Evolutionary conservation across 2,329 filamentous ascomycete species (phyloP), one percentile per base, ranked within the genome.

Genomic region (Beauveria australis): DNA sequence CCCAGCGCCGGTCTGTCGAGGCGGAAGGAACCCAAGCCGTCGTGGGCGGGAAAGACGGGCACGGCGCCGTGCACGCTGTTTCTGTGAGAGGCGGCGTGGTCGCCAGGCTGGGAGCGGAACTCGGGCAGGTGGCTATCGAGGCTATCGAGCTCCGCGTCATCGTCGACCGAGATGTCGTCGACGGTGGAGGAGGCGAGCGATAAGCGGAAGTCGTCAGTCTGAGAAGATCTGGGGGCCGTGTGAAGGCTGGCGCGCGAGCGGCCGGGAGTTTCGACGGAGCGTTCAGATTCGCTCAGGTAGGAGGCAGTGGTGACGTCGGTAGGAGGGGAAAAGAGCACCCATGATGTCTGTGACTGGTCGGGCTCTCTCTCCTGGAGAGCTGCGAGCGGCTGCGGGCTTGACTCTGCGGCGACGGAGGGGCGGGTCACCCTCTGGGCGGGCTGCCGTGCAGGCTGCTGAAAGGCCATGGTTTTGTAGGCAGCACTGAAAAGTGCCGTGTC

Each of bases 71-170:
- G 85, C 19, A 70, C 69, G 14, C 64, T 65, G 3, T 65, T 68
- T 8, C 64, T 62, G 19, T 68, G 67, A 8, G 67, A 66, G 22
- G 65, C 62, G 3, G 63, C 63, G 40, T 67, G 64, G 26, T 67
- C 62, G 6, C 65, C 71, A 4, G 81, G 78, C 7, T 78, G 79
- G 49, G 91, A 86, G 56, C 91, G 85, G 70, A 97, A 97, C 48
- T 92, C 92, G 65, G 92, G 89, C 1, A 97, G 79, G 59, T 95
- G 92, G 70, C 93, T 92, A 71, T 97, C 93, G 46, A 97, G 80
- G 70, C 92, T 96, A 72, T 99, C 94, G 49, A 97, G 79, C 71
- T 97, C 93, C 28, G 81, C 85, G 63, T 91, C 88, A 33, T 90
- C 89, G 30, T 87, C 85, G 24, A 60, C 73, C 64, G 62, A 74